These are phyloP conservation scores for Thalassiosira mediterranea DNA, from an alignment of 352 stramenopile species.

Conservation along the genomic window DNA sequence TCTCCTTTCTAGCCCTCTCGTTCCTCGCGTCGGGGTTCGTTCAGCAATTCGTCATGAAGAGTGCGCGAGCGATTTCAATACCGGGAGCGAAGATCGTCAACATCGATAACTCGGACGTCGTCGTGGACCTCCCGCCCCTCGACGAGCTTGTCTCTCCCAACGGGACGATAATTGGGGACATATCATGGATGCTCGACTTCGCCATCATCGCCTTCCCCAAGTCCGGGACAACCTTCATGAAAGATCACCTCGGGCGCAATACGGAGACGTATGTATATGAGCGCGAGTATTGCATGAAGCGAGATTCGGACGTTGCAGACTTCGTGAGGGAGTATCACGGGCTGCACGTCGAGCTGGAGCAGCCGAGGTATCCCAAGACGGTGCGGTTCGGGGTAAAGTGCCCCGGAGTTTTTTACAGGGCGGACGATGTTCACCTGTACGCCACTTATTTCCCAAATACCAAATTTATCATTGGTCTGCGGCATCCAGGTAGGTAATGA, in stretches of 20 bases:
- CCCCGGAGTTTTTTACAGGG: slow-evolving; percentile 38
- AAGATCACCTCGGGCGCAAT: slow-evolving; percentile 46
- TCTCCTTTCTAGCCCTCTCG: no score
- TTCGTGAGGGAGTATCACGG: slow-evolving; percentile 38
- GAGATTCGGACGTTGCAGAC: slow-evolving; percentile 9
- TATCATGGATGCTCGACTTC: slow-evolving; percentile 56
- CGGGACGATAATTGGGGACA: slow-evolving; percentile 40
- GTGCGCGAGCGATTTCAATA: no score
- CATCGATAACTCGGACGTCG: no score
- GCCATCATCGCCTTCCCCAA: slow-evolving; percentile 55
- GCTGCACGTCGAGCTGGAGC: slow-evolving; percentile 12
- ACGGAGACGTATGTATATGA: slow-evolving; percentile 29
- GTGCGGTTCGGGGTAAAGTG: slow-evolving; percentile 45
- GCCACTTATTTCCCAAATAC: slow-evolving; percentile 37
- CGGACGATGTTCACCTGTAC: slow-evolving; percentile 39
- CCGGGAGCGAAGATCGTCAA: no score
- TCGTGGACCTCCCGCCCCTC: slow-evolving; percentile 15
- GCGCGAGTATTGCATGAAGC: slow-evolving; percentile 47
- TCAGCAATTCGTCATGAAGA: no score
- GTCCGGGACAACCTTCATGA: slow-evolving; percentile 51
- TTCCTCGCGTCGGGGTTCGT: no score
- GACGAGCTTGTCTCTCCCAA: slow-evolving; percentile 19
- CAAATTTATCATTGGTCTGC: slow-evolving; percentile 46
- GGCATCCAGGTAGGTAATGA: no score
- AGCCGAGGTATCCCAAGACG: background rate